These are phyloP conservation scores for Fusarium sp. DNA, from an alignment of 2,329 filamentous ascomycete genomes.

Conservation along the genomic window DNA sequence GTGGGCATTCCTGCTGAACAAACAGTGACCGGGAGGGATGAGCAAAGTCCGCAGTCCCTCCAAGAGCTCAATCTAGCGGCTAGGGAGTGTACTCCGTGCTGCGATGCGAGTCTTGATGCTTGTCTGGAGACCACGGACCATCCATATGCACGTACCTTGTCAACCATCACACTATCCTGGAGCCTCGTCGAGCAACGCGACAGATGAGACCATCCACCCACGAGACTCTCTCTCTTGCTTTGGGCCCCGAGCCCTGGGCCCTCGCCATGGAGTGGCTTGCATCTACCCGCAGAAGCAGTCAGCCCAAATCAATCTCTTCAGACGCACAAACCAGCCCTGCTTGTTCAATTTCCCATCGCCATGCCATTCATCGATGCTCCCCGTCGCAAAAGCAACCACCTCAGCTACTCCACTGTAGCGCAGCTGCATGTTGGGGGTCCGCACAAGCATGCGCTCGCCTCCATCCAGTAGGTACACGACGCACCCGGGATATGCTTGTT, in stretches of 20 bases:
- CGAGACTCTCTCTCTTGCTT: background rate
- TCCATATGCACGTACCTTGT: slow-evolving; percentile 13
- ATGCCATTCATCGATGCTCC: background rate
- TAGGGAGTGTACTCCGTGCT: slow-evolving; percentile 1
- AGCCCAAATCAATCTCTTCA: slow-evolving; percentile 18
- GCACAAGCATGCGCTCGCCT: slow-evolving; percentile 17
- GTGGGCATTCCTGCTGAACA: slow-evolving; percentile 3
- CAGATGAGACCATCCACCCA: background rate
- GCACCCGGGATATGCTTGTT: slow-evolving; percentile 14
- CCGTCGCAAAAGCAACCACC: slow-evolving; percentile 12
- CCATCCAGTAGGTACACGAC: slow-evolving; percentile 2
- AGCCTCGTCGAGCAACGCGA: background rate
- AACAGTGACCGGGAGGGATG: slow-evolving; percentile 4
- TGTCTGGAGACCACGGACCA: background rate
- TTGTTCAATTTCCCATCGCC: slow-evolving; percentile 15
- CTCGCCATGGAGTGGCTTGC: background rate
- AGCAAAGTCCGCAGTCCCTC: slow-evolving; percentile 1
- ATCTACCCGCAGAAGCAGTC: slow-evolving; percentile 1
- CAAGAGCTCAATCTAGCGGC: background rate
- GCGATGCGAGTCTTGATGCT: background rate
- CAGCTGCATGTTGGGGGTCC: slow-evolving; percentile 8
- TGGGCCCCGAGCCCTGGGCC: background rate
- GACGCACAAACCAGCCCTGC: slow-evolving; percentile 12
- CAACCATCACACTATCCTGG: slow-evolving; percentile 2
- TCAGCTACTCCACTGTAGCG: slow-evolving; percentile 22